These are phyloP conservation scores for Prototheca cutis DNA, from an alignment of 163 green algal species.

Conservation along the genomic window DNA sequence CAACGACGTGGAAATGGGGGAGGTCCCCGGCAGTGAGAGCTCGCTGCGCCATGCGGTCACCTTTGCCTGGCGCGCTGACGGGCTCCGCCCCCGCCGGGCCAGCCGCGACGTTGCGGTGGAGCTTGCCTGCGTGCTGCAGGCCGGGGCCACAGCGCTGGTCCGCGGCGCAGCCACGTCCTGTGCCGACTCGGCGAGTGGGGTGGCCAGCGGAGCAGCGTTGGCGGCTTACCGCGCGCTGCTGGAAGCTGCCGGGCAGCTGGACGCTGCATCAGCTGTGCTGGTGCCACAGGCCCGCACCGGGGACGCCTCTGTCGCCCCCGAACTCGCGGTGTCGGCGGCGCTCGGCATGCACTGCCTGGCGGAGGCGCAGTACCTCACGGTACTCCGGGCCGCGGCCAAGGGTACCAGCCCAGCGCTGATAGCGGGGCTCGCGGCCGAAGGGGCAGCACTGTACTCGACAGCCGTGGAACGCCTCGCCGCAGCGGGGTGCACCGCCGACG, in stretches of 20 bases:
- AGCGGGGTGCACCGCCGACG: background rate
- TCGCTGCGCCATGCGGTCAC: too few relatives aligned
- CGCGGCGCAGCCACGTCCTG: constrained; percentile 15
- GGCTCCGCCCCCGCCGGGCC: too few relatives aligned
- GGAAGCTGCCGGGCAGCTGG: constrained; percentile 21
- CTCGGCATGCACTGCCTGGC: constrained; percentile 13
- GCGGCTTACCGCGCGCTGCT: constrained; percentile 27
- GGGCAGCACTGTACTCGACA: constrained; percentile 11
- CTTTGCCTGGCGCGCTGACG: background rate
- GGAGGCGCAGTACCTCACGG: constrained; percentile 34
- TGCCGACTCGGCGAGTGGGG: constrained; percentile 15
- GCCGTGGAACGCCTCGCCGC: background rate
- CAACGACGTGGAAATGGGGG: background rate
- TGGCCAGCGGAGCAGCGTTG: constrained; percentile 3
- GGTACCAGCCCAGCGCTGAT: constrained; percentile 27
- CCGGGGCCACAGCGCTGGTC: constrained; percentile 12
- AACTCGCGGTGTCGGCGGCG: background rate
- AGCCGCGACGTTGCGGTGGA: constrained; percentile 24
- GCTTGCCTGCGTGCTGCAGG: constrained; percentile 14
- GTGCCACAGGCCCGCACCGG: background rate
- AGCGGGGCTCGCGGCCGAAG: constrained; percentile 22
- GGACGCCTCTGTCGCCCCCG: background rate
- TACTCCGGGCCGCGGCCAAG: constrained; percentile 31
- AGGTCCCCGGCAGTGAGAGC: background rate
- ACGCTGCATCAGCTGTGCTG: constrained; percentile 6